phyloP scores from a whole-genome alignment of 148 eudicot genomes.

The Polygonum aviculare region DNA sequence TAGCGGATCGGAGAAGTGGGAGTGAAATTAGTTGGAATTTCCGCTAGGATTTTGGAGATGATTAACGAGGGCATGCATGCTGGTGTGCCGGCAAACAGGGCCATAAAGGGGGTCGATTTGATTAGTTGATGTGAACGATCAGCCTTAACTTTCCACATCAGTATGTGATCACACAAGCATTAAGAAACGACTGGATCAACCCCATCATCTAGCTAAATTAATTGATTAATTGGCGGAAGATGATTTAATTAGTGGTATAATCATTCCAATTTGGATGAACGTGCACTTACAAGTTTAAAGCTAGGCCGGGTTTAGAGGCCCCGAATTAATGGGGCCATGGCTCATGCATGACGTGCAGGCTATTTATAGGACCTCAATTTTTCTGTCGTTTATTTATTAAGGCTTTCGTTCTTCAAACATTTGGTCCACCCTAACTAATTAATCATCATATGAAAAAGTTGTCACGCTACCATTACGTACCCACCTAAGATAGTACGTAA shows the following conservation, averaged over 20 bases:
- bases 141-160: neutral
- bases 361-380: slow-evolving; percentile 1
- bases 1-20: too few relatives aligned
- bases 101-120: neutral
- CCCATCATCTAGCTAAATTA: neutral
- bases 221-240: neutral
- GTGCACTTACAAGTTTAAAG: neutral
- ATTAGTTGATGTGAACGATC: neutral
- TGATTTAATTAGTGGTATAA: neutral
- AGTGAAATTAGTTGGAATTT: too few relatives aligned
- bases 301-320: neutral
- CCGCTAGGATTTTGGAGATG: too few relatives aligned
- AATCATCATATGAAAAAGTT: neutral
- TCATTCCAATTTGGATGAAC: neutral
- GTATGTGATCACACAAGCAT: neutral
- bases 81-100: too few relatives aligned
- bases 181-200: neutral
- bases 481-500: too few relatives aligned
- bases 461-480: too few relatives aligned
- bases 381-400: neutral
- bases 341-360: neutral
- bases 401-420: neutral
- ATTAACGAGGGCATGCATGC: too few relatives aligned
- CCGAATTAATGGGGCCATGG: neutral
- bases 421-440: neutral